A percentile compares a stretch with the other conserved stretches of the same genome.
These are phyloP conservation scores for Sordaria brevicollis DNA, from an alignment of 495 filamentous ascomycete genomes.

Conservation along the genomic window DNA sequence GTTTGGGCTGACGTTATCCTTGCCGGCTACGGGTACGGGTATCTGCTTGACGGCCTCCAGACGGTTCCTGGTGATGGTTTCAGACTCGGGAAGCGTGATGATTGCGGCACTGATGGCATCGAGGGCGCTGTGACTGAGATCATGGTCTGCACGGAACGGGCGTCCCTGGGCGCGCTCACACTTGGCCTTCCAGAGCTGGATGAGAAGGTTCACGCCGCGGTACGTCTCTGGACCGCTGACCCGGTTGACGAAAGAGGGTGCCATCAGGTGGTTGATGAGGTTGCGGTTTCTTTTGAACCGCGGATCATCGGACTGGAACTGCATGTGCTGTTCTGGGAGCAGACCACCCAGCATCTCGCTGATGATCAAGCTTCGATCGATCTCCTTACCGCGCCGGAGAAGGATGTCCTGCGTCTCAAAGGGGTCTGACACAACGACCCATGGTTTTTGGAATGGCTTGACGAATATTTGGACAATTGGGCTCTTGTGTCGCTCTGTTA, in stretches of 20 bases:
- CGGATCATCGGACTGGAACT: slow-evolving; percentile 12
- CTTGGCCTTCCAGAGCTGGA: slow-evolving; percentile 29
- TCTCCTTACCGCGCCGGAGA: slow-evolving; percentile 28
- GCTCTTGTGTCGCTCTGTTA: slow-evolving; percentile 17
- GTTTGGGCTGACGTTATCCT: background rate
- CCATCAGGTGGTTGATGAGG: slow-evolving; percentile 30
- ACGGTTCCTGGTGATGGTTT: slow-evolving; percentile 9
- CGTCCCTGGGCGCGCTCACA: slow-evolving; percentile 16
- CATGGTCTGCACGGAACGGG: slow-evolving; percentile 23
- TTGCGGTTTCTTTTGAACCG: slow-evolving; percentile 24
- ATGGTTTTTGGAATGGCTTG: slow-evolving; percentile 23
- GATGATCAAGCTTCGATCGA: slow-evolving; percentile 23
- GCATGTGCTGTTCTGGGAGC: slow-evolving; percentile 22
- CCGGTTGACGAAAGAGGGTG: slow-evolving; percentile 24
- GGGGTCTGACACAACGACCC: slow-evolving; percentile 30
- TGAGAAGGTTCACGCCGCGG: slow-evolving; percentile 12
- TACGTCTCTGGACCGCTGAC: slow-evolving; percentile 25
- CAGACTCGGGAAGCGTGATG: slow-evolving; percentile 17
- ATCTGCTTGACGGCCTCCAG: slow-evolving; percentile 1
- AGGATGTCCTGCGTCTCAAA: slow-evolving; percentile 32
- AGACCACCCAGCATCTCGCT: slow-evolving; percentile 17
- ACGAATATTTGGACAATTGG: slow-evolving; percentile 32
- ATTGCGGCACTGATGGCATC: slow-evolving; percentile 25
- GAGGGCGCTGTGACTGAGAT: slow-evolving; percentile 24
- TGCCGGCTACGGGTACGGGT: background rate